phyloP scores from a whole-genome alignment of 495 filamentous ascomycete species.

The Lineolata rhizophorae region DNA sequence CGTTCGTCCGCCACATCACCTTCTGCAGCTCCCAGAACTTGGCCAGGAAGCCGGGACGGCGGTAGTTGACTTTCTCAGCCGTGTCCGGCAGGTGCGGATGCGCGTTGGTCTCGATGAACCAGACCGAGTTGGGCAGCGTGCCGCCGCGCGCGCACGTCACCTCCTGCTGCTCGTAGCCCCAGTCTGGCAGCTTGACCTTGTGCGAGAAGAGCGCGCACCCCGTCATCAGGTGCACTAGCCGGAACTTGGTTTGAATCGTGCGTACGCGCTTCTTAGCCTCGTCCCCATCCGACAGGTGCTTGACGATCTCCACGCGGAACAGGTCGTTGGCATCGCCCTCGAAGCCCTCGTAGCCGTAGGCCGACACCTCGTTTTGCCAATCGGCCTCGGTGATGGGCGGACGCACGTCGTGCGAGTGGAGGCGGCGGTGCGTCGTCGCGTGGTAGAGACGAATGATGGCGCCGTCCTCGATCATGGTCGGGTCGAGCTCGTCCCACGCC shows the following conservation, averaged over 20 bases:
- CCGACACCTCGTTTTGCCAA: constrained; percentile 96
- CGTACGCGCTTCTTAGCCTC: constrained; percentile 66
- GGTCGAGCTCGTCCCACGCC: constrained; percentile 60
- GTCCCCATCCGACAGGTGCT: constrained; percentile 61
- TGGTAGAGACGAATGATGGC: constrained; percentile 67
- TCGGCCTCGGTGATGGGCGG: constrained; percentile 93
- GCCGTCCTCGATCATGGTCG: constrained; percentile 57
- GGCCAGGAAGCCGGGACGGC: constrained; percentile 83
- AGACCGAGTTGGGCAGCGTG: constrained; percentile 85
- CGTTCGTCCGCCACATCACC: constrained; percentile 98
- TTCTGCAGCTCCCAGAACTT: constrained; percentile 99
- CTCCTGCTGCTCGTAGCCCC: constrained; percentile 94
- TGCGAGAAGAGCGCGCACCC: constrained; percentile 93
- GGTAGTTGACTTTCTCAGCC: constrained; percentile 87
- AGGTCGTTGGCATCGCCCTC: constrained; percentile 90
- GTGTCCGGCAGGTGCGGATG: constrained; percentile 52
- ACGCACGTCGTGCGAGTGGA: constrained; percentile 95
- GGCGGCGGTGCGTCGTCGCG: constrained; percentile 53
- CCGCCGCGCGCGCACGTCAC: constrained; percentile 90
- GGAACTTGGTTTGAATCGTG: constrained; percentile 94
- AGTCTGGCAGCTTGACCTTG: constrained; percentile 93
- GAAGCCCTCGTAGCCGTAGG: constrained; percentile 94
- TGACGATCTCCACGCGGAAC: constrained; percentile 87
- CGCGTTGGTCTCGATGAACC: constrained; percentile 82
- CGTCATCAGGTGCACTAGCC: constrained; percentile 86